A percentile compares a stretch with the other conserved stretches of the same genome.
Evolutionary conservation across 2,329 filamentous ascomycete genomes (phyloP).

Genomic region (Remersonia thermophila): DNA sequence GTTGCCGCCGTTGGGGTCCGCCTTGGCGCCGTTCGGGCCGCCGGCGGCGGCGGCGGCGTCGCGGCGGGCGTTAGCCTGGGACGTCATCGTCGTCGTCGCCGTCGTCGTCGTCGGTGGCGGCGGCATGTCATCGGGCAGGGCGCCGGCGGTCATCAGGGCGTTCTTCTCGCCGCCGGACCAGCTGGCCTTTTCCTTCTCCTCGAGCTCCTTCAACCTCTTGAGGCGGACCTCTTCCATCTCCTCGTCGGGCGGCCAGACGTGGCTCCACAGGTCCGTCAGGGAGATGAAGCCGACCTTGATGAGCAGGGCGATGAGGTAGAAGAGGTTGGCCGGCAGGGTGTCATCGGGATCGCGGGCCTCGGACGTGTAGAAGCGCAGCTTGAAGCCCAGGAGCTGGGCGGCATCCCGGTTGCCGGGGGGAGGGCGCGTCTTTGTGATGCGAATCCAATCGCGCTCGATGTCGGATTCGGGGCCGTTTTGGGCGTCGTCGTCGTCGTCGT

Average conservation of each 20-base stretch:
- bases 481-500: constrained; percentile 32
- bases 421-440: constrained; percentile 66
- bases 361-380: constrained; percentile 88
- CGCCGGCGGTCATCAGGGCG: constrained; percentile 75
- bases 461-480: constrained; percentile 39
- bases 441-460: constrained; percentile 61
- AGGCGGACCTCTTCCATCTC: constrained; percentile 65
- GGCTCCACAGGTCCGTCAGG: constrained; percentile 77
- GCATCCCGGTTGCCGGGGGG: constrained; percentile 81
- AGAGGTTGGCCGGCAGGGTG: constrained; percentile 76
- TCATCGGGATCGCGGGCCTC: constrained; percentile 63
- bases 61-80: constrained; percentile 29
- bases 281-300: constrained; percentile 98
- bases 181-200: constrained; percentile 60
- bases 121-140: constrained; percentile 69
- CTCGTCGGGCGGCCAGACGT: constrained; percentile 76
- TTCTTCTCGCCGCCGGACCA: constrained; percentile 65
- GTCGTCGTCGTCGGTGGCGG: constrained; percentile 31
- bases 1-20: constrained; percentile 38
- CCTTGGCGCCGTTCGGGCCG: constrained; percentile 21
- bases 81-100: too few relatives aligned
- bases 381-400: constrained; percentile 91
- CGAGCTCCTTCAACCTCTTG: constrained; percentile 61
- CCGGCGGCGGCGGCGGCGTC: constrained; percentile 38
- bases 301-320: constrained; percentile 80